Conservation (phyloP, 2,329 filamentous ascomycete genomes). For the Alternaria panax region DNA sequence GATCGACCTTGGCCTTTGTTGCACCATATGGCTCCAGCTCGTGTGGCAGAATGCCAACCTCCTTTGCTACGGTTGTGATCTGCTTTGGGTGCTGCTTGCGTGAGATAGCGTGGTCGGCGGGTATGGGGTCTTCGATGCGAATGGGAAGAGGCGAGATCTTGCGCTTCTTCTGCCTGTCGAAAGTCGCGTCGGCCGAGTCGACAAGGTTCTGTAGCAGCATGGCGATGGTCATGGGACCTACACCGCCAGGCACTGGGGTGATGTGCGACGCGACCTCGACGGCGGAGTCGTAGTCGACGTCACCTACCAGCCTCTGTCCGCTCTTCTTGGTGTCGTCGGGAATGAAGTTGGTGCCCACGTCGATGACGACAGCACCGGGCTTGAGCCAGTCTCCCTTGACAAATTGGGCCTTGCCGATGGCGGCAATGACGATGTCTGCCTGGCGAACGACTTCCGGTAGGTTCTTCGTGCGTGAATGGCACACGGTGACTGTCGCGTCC, state of each 20-base stretch:
- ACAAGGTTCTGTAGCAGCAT: slow-evolving; percentile 98
- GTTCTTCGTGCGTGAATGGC: slow-evolving; percentile 85
- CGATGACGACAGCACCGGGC: slow-evolving; percentile 92
- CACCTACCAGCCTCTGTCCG: slow-evolving; percentile 88
- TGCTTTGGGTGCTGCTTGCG: slow-evolving; percentile 89
- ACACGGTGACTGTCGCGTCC: slow-evolving; percentile 94
- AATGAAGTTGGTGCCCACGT: slow-evolving; percentile 97
- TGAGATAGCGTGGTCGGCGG: slow-evolving; percentile 95
- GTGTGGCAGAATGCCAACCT: slow-evolving; percentile 85
- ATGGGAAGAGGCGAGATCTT: slow-evolving; percentile 83
- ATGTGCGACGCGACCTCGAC: slow-evolving; percentile 87
- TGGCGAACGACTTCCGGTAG: slow-evolving; percentile 77
- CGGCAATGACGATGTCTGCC: slow-evolving; percentile 90
- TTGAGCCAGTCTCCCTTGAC: slow-evolving; percentile 97
- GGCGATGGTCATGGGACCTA: slow-evolving; percentile 98
- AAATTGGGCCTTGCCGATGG: slow-evolving; percentile 86
- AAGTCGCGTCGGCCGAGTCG: slow-evolving; percentile 80
- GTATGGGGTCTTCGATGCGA: slow-evolving; percentile 79
- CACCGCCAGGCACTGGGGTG: slow-evolving; percentile 94
- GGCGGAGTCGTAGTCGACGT: slow-evolving; percentile 90
- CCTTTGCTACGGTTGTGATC: slow-evolving; percentile 82
- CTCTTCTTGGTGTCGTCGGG: slow-evolving; percentile 89
- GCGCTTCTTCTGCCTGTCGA: slow-evolving; percentile 81
- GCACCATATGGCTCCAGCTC: slow-evolving; percentile 95
- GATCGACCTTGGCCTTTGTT: slow-evolving; percentile 94